Conservation (phyloP, 257 asterid species). For the Penstemon eatonii region DNA sequence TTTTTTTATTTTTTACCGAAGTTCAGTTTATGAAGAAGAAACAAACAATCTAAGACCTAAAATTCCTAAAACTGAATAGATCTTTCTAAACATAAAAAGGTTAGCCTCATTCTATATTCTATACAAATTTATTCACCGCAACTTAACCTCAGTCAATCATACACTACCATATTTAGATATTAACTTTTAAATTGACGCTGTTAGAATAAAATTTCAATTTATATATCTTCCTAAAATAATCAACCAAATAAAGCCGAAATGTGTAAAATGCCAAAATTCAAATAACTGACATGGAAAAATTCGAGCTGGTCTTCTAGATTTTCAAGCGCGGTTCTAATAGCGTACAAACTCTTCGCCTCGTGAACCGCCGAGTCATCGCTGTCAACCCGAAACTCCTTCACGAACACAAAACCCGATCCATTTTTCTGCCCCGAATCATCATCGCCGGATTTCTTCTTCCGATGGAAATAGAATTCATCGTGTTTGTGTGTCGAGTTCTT, state of each 20-base stretch:
- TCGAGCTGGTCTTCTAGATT: conserved; percentile 96
- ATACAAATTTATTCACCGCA: neutral
- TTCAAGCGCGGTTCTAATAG: conserved; percentile 90
- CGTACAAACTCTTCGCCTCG: conserved; percentile 87
- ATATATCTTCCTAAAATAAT: neutral
- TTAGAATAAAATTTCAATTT: neutral
- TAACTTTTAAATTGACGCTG: neutral
- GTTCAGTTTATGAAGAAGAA: too few relatives aligned
- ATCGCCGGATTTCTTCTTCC: conserved; percentile 39
- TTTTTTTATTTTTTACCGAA: too few relatives aligned
- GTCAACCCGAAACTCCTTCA: conserved; percentile 65
- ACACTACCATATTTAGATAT: neutral
- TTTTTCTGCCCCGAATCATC: conserved; percentile 34
- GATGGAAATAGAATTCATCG: conserved; percentile 39
- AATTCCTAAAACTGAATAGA: too few relatives aligned
- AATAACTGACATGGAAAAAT: conserved; percentile 63
- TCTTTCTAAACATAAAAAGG: neutral
- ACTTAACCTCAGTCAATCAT: neutral
- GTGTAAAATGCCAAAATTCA: neutral
- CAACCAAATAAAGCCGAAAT: neutral
- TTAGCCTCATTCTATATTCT: neutral
- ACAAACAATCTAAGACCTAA: too few relatives aligned
- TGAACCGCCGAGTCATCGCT: conserved; percentile 64
- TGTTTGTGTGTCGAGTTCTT: conserved; percentile 49
- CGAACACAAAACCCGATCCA: conserved; percentile 66